A percentile compares a stretch with the other conserved stretches of the same genome.
Evolutionary conservation across 495 filamentous ascomycete species (phyloP).

Genomic region (Neurospora sp.): DNA sequence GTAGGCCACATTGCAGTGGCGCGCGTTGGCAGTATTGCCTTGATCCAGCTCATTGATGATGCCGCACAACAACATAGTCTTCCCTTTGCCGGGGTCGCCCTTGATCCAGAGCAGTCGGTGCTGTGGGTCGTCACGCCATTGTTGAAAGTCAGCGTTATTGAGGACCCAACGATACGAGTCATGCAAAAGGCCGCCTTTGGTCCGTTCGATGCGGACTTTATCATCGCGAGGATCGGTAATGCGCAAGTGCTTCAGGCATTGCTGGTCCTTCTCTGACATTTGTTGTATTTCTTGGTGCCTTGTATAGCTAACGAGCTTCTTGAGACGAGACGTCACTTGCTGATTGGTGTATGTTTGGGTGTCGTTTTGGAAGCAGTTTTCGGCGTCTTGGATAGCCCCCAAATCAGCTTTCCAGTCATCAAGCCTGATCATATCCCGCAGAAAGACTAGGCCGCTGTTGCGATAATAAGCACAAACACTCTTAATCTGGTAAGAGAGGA

Average conservation of each 20-base stretch:
- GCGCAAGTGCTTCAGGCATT: no score
- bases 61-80: constrained; percentile 26
- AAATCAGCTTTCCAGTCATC: not conserved
- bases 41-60: constrained; percentile 29
- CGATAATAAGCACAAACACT: not conserved
- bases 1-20: constrained; percentile 20
- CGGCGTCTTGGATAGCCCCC: not conserved
- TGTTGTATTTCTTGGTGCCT: no score
- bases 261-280: no score
- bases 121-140: no score
- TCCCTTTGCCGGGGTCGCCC: no score
- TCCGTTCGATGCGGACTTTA: no score
- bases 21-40: not conserved
- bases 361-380: not conserved
- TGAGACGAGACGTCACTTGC: constrained; percentile 15
- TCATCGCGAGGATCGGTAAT: no score
- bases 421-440: not conserved
- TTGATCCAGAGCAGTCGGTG: no score
- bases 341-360: constrained; percentile 1
- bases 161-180: no score
- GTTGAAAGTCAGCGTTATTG: no score
- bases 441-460: not conserved
- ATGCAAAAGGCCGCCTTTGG: no score
- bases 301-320: not conserved
- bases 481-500: not conserved